Evolutionary conservation across 345 rosid species (phyloP).

Genomic region (Eucalyptus tenuipes): DNA sequence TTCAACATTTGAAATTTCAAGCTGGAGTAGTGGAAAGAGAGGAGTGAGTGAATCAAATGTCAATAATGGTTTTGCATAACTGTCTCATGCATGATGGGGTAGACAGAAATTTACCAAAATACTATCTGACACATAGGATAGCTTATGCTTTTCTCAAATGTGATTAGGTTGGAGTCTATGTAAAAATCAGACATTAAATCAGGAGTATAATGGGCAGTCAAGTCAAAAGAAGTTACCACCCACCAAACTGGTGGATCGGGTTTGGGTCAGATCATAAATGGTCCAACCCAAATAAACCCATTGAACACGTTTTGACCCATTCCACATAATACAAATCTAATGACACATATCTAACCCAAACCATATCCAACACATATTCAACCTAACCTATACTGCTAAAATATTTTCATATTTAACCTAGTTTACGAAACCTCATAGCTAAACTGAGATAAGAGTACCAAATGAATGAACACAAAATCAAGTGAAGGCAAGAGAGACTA

Average conservation of each 20-base stretch:
- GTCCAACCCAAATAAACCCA: no score
- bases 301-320: no score
- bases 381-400: no score
- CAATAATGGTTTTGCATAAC: neutral
- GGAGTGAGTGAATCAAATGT: neutral
- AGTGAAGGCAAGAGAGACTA: no score
- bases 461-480: no score
- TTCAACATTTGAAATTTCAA: neutral
- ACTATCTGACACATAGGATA: neutral
- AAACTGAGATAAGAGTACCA: no score
- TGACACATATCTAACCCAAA: no score
- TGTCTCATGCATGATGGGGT: neutral
- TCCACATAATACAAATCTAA: no score
- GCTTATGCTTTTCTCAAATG: neutral
- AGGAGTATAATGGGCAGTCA: neutral
- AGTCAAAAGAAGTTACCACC: neutral
- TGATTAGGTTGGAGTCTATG: neutral
- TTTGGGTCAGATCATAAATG: no score
- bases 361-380: no score
- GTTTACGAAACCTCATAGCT: no score
- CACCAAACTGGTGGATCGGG: accelerated
- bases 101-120: neutral
- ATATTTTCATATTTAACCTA: no score
- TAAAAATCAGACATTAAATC: neutral
- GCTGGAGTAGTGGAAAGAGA: neutral